These are phyloP conservation scores for Eurotiales sp. DNA, from an alignment of 2,329 filamentous ascomycete species.

Conservation along the genomic window DNA sequence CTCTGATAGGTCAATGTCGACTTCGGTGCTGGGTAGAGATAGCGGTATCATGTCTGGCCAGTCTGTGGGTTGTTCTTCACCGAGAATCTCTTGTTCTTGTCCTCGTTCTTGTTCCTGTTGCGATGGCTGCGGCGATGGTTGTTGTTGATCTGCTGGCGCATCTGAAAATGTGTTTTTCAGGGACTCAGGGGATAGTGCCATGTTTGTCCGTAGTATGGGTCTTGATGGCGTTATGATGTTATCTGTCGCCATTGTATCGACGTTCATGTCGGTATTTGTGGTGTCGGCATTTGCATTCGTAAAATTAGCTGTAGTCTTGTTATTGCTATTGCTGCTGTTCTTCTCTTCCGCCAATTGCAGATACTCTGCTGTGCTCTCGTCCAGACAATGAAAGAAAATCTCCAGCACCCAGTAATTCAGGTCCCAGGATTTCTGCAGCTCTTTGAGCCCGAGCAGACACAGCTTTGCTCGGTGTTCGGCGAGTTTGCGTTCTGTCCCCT, in stretches of 20 bases:
- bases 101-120: background rate
- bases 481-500: constrained; percentile 39
- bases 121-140: background rate
- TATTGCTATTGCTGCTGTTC: background rate
- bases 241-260: background rate
- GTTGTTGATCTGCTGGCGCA: background rate
- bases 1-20: constrained; percentile 27
- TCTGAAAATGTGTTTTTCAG: constrained; percentile 3
- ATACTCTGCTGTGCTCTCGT: constrained; percentile 42
- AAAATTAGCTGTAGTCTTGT: background rate
- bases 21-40: constrained; percentile 13
- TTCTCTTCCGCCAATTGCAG: constrained; percentile 26
- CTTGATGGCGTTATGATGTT: background rate
- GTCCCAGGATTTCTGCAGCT: constrained; percentile 50
- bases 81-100: constrained; percentile 3
- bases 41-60: constrained; percentile 10
- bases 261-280: background rate
- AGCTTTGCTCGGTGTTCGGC: constrained; percentile 49
- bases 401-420: constrained; percentile 49
- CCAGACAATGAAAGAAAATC: constrained; percentile 48
- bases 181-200: constrained; percentile 1
- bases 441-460: constrained; percentile 46
- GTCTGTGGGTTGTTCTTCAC: constrained; percentile 5
- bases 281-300: background rate
- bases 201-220: background rate